Base-by-base conservation (phyloP, 1,139 yeast genomes). In the Hansenula sp. region DNA sequence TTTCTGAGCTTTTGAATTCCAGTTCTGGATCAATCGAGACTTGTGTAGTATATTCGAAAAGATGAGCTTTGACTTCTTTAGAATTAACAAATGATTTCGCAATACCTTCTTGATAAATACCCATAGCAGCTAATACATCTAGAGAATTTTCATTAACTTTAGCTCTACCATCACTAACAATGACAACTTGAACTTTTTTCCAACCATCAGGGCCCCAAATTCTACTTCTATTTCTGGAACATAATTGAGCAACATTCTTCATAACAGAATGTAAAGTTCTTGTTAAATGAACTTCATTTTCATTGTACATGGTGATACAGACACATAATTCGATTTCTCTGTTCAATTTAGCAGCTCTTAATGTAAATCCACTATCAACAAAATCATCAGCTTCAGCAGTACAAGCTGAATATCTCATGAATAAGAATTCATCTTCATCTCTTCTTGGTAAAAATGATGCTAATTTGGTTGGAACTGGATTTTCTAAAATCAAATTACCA, bases 121-220 rank as follows among this genome's bases (percentile, higher is more conserved):
- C 99, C 66, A 94, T 81, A 0, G 97, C 96, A 0, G 96, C 89
- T 43, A 93, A 71, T 41, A 86, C 77, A 62, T 90, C 96, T 43
- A 91, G 68, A 2, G 91, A 93, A 17, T 94, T 83, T 27, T 85
- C 86, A 55, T 81, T 76, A 39, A 91, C 84, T 60, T 89, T 90
- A 47, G 86, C 79, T 67, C 99, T 81, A 55, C 99, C 99, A 68
- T 93, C 99, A 38, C 96, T 81, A 29, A 91, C 88, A 57, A 93
- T 84, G 41, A 87, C 72, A 11, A 93, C 96, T 47, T 91, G 96
- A 29, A 91, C 82, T 63, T 90, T 91, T 61, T 93, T 89, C 99
- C 99, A 93, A 21, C 95, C 87, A 50, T 90, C 94, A 53, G 82
- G 81, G 8, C 98, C 98, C 99, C 99, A 93, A 17, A 84, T 84